Conservation (phyloP, 768 basidiomycete genomes). For the Leccinum rimulosum region DNA sequence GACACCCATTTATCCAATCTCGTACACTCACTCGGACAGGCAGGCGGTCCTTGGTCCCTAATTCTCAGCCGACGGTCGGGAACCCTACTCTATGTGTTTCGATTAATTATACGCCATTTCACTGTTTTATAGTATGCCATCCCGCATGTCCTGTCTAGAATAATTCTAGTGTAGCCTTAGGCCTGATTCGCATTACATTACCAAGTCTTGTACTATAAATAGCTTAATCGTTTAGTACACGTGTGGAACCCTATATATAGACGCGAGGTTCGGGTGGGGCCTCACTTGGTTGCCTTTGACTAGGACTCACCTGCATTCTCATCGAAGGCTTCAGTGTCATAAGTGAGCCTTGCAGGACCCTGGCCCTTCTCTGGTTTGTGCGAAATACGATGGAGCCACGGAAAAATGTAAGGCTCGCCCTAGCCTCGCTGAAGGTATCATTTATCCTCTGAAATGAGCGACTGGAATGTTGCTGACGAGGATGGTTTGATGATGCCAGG, state of each 20-base stretch:
- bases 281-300: neutral
- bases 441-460: neutral
- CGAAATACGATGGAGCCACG: constrained; percentile 25
- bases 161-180: neutral
- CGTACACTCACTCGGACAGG: constrained; percentile 18
- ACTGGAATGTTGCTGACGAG: neutral
- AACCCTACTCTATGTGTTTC: neutral
- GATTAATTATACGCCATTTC: constrained; percentile 1
- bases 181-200: neutral
- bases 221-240: constrained; percentile 3
- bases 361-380: neutral
- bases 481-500: constrained; percentile 20
- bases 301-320: neutral
- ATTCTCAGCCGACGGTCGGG: neutral
- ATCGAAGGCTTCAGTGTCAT: neutral
- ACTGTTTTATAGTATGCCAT: constrained; percentile 9
- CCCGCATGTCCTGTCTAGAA: constrained; percentile 9
- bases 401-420: constrained; percentile 9
- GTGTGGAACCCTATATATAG: constrained; percentile 2
- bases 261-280: neutral
- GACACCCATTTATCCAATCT: constrained; percentile 27
- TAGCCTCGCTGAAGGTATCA: constrained; percentile 29
- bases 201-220: neutral
- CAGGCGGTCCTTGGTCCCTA: neutral
- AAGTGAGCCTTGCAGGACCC: neutral